Evolutionary conservation across 768 basidiomycete species (phyloP), one percentile per base, ranked within the genome.

Genomic region (Trametes punicea): DNA sequence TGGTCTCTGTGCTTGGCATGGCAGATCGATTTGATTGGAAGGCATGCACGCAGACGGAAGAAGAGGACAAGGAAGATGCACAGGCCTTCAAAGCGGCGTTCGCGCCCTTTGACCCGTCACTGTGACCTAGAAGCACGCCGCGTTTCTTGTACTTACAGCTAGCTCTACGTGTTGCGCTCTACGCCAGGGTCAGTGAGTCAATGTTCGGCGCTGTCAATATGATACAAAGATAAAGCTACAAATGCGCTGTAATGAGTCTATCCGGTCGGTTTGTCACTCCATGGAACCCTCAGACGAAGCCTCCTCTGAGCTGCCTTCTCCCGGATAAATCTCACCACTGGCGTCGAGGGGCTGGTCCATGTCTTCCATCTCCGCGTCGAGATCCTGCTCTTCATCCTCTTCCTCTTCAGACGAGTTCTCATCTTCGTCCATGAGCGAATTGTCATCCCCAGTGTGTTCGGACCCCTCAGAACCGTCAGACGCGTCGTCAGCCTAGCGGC

Each of bases 1-100:
- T 98, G 40, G 90, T 87, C 5, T 76, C 81, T 31, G 70, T 98
- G n/a, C 66, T 98, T 51, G 84, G 79, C 15, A 81, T 83, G 51
- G 85, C 87, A 1, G 83, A 93, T 18, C 80, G 96, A 44, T 74
- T 88, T 47, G 95, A 98, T 66, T 99, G 96, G 96, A 96, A 93
- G 68, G 81, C 78, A 1, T 99, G 96, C 67, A 76, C 81, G 64
- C 80, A 92, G 60, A 72, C 84, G 8, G 93, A 96, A 56, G 88
- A 85, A 13, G 90, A 93, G 64, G 96, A 98, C 66, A 87, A 76
- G 65, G 82, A 80, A 9, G 96, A 98, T 69, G 90, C 84, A 1
- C 74, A 84, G 56, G 79, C 81, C 40, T 97, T 99, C 73, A 98
- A 95, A 66, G 71, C 77, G 30, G 91, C 88, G 2, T 97, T 97